Base-by-base conservation (phyloP, 2,329 filamentous ascomycete species). In the Xylariaceae sp. region DNA sequence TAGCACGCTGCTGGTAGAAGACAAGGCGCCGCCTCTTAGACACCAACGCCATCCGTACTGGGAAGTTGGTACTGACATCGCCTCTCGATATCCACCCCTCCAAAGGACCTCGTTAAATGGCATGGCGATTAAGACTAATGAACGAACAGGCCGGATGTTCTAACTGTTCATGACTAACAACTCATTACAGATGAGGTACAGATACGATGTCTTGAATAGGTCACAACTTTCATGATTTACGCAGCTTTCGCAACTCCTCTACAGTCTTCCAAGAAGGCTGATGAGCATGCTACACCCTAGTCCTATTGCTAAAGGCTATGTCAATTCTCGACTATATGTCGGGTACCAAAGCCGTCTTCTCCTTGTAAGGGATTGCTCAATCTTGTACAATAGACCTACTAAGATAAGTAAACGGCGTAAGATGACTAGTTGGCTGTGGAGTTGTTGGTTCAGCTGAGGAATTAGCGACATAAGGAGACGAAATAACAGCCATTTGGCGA, bases 391-490 rank as follows among this genome's bases (percentile, higher is more conserved):
- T 33, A 28, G 23, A 16, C 51, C 23, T 9, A 43, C 28, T 28
- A 4, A 46, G 5, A 23, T 34, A 23, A 40, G 26, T 47, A 37
- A 49, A 51, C 17, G 9, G 12, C 33, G 40, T 21, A 29, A 47
- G 34, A 46, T 44, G 46, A 58, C 49, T 44, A 29, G 46, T 40
- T 23, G 47, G 9, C n/a, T n/a, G n/a, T n/a, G n/a, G n/a, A 44
- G 26, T 28, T 17, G 53, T 48, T 52, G 31, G 44, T 46, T 41
- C 46, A 56, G 56, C 53, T 48, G 53, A 59, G 43, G 24, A 51
- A 43, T 47, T 21, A 21, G 45, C 51, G 21, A 23, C 52, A 50
- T 40, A 37, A 48, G 37, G 41, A 31, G 44, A 59, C 33, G 28
- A 47, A 31, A 43, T 16, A 54, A 46, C 46, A 34, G 44, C 37